Conservation (phyloP, 2,329 filamentous ascomycete species). For the Verticillium nonalfalfae region DNA sequence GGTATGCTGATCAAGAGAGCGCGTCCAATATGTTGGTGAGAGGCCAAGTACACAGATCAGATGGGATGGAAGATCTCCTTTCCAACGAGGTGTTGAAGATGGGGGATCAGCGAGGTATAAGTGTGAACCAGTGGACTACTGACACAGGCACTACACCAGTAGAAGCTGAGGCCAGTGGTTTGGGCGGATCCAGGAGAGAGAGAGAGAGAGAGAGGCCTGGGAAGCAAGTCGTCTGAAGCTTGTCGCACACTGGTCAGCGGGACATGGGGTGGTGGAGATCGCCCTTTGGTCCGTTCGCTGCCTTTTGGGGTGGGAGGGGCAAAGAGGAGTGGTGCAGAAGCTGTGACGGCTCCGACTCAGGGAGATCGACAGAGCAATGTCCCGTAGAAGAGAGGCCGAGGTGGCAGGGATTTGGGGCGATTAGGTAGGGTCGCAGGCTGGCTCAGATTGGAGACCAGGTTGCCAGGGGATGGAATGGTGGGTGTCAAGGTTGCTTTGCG, state of each 20-base stretch:
- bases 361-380: constrained; percentile 50
- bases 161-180: constrained; percentile 30
- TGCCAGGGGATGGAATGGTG: constrained; percentile 23
- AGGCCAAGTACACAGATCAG: constrained; percentile 31
- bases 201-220: constrained; percentile 3
- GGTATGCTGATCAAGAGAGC: constrained; percentile 46
- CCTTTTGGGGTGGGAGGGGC: not conserved
- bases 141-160: constrained; percentile 17
- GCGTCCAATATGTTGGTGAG: constrained; percentile 31
- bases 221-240: constrained; percentile 29
- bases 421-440: constrained; percentile 32
- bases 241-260: constrained; percentile 35
- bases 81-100: constrained; percentile 16
- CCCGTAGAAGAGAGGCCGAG: constrained; percentile 40
- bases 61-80: constrained; percentile 25
- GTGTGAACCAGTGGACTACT: constrained; percentile 12
- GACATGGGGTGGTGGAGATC: constrained; percentile 28
- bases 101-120: constrained; percentile 51
- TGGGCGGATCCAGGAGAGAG: constrained; percentile 23
- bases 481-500: not conserved
- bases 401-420: constrained; percentile 34
- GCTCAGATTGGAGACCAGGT: constrained; percentile 17
- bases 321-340: constrained; percentile 14
- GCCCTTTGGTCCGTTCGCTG: constrained; percentile 16
- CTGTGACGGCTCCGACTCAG: constrained; percentile 46